Evolutionary conservation across 305 asterid genomes (phyloP), one percentile per base, ranked within the genome.

Genomic region (Fraxinus dipetala): DNA sequence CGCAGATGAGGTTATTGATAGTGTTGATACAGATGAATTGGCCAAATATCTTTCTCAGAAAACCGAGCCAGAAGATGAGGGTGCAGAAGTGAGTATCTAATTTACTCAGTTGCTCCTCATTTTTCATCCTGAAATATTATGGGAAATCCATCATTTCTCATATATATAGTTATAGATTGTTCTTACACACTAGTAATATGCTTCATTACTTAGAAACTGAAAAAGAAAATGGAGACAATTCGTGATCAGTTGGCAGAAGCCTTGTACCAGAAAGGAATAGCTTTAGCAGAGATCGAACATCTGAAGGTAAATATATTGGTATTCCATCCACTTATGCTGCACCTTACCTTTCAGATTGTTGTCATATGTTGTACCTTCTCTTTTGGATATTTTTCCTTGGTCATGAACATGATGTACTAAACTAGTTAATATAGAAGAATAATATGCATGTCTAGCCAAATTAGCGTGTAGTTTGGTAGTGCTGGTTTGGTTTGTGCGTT

Each of bases 181-280:
- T 65, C 77, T 36, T 10, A 5, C 40, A 14, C 32, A 63, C 43
- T 38, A 34, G 24, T 74, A 48, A 67, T 72, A 18, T 76, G 51
- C 82, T 79, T 83, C 80, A 51, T 81, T 75, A 82, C 81, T 54
- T 83, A 96, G 98, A 91, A 87, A 86, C 82, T 45, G 86, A 95
- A 91, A 93, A 94, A 93, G 95, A 92, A 90, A 87, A 91, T 94
- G 98, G 98, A 94, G 81, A 83, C 91, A 51, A 91, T 91, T 73
- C 93, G 94, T 67, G 99, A 93, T 84, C 98, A 93, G 83, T 87
- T 96, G 84, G 90, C 95, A 9, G 98, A 96, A 86, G 98, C 99
- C 75, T 91, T 96, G 78, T 96, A 91, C 84, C 98, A 96, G 87
- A 92, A 91, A 88, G 98, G 99, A 80, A 84, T 94, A 84, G 94